Base-by-base conservation (phyloP, 495 filamentous ascomycete genomes). In the Ascodesmis nigricans region DNA sequence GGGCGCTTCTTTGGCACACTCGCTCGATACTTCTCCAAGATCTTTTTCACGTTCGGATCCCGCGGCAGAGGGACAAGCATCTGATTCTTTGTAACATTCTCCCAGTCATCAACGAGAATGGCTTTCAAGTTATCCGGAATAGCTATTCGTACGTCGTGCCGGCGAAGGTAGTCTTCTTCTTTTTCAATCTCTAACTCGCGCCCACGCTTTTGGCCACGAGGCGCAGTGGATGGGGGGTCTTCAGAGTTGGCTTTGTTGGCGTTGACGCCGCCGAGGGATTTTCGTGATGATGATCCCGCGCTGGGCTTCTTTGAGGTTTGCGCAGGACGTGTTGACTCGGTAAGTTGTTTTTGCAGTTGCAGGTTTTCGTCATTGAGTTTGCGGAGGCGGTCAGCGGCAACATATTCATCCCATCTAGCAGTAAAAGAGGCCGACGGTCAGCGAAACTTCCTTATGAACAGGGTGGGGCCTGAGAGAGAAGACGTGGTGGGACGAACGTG, bases 61-160 rank as follows among this genome's bases (percentile, higher is more conserved):
- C 75, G 67, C 0, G 87, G 87, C 6, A 97, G 62, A 0, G 72
- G 68, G 10, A 92, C 78, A 2, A 93, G 70, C 45, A 78, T 74
- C 41, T 75, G 67, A 48, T 83, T 80, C 62, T 95, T 95, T 31
- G 87, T 97, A 31, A 93, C 69, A 45, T 91, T 90, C 56, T 97
- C 87, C 87, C 87, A 97, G 58, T 97, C 87, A 47, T 97, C 87
- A 24, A 97, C 87, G 2, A 97, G 71, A 28, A 87, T 59, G 11
- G 74, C 72, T 57, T 93, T 93, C 31, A 97, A 57, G 33, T 72
- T 66, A 48, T 95, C 87, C 2, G 87, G 79, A 26, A 78, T 68
- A 27, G 69, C 59, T 33, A 97, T 68, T 34, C 77, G 78, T 48
- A 95, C 67, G 0, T 75, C 74, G 4, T 83, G 83, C 7, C 78